Percentiles rank a stretch among this genome's conserved stretches.
Evolutionary conservation across 192 early-diverging fungal genomes (phyloP).

Genomic region (Entomortierella lignicola): DNA sequence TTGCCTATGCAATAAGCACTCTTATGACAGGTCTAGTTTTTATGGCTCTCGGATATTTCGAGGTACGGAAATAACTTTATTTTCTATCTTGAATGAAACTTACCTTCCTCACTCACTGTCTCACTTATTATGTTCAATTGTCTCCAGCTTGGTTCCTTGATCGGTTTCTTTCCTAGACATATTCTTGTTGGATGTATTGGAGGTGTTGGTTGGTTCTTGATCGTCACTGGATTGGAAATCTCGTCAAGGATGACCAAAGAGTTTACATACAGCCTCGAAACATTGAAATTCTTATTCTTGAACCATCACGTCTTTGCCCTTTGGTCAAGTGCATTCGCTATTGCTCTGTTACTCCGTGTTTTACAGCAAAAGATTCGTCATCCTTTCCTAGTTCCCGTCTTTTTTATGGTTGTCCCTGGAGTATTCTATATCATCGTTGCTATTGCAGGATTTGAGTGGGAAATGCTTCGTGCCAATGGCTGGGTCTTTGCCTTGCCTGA

Average conservation of each 20-base stretch:
- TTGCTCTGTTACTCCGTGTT: slow-evolving; percentile 77
- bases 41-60: slow-evolving; percentile 84
- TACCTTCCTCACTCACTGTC: no score
- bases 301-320: slow-evolving; percentile 73
- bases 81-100: no score
- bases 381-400: slow-evolving; percentile 89
- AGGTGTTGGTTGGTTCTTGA: slow-evolving; percentile 94
- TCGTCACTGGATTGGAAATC: slow-evolving; percentile 94
- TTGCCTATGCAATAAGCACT: slow-evolving; percentile 88
- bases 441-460: slow-evolving; percentile 69
- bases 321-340: slow-evolving; percentile 80
- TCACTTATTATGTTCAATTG: no score
- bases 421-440: slow-evolving; percentile 79
- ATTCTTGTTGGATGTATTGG: slow-evolving; percentile 96
- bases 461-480: slow-evolving; percentile 73
- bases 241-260: slow-evolving; percentile 47
- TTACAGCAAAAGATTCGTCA: slow-evolving; percentile 76
- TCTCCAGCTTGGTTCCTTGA: slow-evolving; percentile 72
- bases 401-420: slow-evolving; percentile 85
- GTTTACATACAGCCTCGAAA: slow-evolving; percentile 64
- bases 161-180: slow-evolving; percentile 90
- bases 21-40: slow-evolving; percentile 92
- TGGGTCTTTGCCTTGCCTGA: slow-evolving; percentile 90
- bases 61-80: slow-evolving; percentile 49
- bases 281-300: slow-evolving; percentile 73